Evolutionary conservation across 345 rosid species (phyloP), one percentile per base, ranked within the genome.

Genomic region (Rhodamnia rubescens): DNA sequence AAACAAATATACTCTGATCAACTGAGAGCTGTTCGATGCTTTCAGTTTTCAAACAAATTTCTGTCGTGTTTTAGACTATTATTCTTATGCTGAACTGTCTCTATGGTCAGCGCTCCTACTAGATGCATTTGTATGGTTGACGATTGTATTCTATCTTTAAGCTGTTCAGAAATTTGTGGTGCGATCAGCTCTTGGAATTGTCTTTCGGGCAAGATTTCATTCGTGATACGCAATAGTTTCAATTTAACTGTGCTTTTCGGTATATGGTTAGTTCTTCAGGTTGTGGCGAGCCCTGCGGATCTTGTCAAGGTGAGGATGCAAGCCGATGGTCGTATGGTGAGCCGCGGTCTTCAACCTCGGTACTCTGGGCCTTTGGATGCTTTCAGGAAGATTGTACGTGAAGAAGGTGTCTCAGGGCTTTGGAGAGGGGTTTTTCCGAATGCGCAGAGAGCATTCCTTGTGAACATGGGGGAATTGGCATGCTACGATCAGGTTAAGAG

Each of bases 241-340:
- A 32, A 69, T 8, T 69, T 18, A 69, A 4, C 20, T 27, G 81
- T 54, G 53, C 47, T 82, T 22, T 84, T 84, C 47, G 20, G 50
- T 29, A 54, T 50, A 11, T 84, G 52, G 74, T 86, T 92, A 93
- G 95, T 88, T 85, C 74, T 90, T 85, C 92, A 96, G 98, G 88
- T 95, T 69, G 95, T 94, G 85, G 98, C 97, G n/a, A 95, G 98
- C 82, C 98, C 98, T 18, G 94, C 99, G 80, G 98, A 96, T 93
- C 94, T 96, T 84, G 93, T 93, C 13, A 96, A 96, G 88, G 98
- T 96, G 90, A 90, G 98, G 86, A 95, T 96, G 99, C 99, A 96
- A 93, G 96, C 96, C 4, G 96, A 95, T 87, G 91, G 97, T 27
- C 86, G 85, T 36, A 44, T 90, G 83, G 89, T 87, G 53, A 91